Evolutionary conservation across 306 rosid species (phyloP).

Genomic region (Canavalia gladiata): DNA sequence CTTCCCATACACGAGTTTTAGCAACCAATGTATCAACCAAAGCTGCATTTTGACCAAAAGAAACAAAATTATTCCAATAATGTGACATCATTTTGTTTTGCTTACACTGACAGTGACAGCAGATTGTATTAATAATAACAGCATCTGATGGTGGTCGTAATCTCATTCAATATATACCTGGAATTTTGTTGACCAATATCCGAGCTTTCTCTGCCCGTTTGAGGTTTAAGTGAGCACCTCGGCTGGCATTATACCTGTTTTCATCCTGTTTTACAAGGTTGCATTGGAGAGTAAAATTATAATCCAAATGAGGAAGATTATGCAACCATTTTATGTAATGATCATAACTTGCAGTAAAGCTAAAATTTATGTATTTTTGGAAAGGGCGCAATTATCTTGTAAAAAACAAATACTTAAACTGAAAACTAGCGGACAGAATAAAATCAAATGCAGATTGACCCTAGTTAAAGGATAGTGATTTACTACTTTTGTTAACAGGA

Average conservation of each 20-base stretch:
- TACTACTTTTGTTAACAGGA: slow-evolving; percentile 14
- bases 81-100: background rate
- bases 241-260: slow-evolving; percentile 98
- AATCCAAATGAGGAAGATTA: slow-evolving; percentile 8
- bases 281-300: slow-evolving; percentile 38
- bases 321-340: slow-evolving; percentile 17
- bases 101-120: background rate
- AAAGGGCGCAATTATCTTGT: slow-evolving; percentile 16
- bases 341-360: slow-evolving; percentile 39
- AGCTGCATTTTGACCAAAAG: slow-evolving; percentile 64
- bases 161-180: slow-evolving; percentile 63
- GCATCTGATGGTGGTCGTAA: slow-evolving; percentile 13
- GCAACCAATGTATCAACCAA: slow-evolving; percentile 92
- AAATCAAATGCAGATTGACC: slow-evolving; percentile 22
- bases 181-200: slow-evolving; percentile 93
- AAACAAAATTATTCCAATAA: slow-evolving; percentile 38
- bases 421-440: background rate
- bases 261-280: slow-evolving; percentile 80
- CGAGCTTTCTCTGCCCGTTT: slow-evolving; percentile 99
- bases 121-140: slow-evolving; percentile 32
- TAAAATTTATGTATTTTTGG: slow-evolving; percentile 15
- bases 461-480: slow-evolving; percentile 1
- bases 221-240: slow-evolving; percentile 99
- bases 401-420: slow-evolving; percentile 5
- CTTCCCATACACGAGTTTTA: slow-evolving; percentile 98